These are phyloP conservation scores for Trypanosoma avium DNA, from an alignment of 208 protist genomes.

Conservation along the genomic window DNA sequence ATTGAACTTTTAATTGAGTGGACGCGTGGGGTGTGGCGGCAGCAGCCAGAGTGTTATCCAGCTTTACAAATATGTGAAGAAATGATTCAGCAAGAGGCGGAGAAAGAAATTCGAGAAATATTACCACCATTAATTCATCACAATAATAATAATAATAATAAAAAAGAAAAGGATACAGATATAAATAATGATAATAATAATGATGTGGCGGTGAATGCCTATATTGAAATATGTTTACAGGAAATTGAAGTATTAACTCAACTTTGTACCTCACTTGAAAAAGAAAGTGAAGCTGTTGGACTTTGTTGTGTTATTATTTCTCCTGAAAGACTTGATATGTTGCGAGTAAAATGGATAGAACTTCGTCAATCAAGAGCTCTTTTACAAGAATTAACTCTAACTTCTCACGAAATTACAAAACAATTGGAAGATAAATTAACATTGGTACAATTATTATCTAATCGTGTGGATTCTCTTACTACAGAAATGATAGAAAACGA, in stretches of 20 bases:
- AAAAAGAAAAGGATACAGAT: not conserved
- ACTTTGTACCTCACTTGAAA: constrained; percentile 1
- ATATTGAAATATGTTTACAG: not conserved
- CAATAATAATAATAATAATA: not conserved
- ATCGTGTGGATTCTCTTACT: constrained; percentile 10
- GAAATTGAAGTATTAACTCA: constrained; percentile 8
- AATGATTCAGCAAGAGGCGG: constrained; percentile 15
- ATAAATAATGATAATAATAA: no score
- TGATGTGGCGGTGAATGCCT: not conserved
- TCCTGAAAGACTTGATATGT: not conserved
- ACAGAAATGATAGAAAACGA: constrained; percentile 4
- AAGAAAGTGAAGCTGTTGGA: constrained; percentile 18
- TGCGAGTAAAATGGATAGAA: not conserved
- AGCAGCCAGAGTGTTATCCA: constrained; percentile 33
- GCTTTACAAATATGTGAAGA: constrained; percentile 28
- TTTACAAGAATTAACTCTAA: not conserved
- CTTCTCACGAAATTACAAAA: not conserved
- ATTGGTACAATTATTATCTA: constrained; percentile 4
- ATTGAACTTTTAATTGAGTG: constrained; percentile 29
- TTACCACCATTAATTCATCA: not conserved
- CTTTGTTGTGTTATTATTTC: constrained; percentile 22
- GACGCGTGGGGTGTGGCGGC: constrained; percentile 34
- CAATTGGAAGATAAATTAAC: constrained; percentile 5
- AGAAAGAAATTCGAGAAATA: not conserved
- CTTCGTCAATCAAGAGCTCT: not conserved